Base-by-base conservation (phyloP, 148 eudicot genomes). In the Nyssa sinensis region DNA sequence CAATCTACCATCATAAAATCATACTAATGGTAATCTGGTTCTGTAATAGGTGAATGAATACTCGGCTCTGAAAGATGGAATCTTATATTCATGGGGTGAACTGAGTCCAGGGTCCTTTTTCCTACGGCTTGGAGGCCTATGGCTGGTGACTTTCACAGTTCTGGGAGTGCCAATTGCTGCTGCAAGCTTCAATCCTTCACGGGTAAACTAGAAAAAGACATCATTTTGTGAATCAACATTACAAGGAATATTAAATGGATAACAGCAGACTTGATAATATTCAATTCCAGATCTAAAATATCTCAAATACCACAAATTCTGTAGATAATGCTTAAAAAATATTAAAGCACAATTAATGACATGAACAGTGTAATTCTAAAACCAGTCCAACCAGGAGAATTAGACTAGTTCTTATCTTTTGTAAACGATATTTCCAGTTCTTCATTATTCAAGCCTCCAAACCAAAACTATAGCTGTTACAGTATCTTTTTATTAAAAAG, bases 171-270 rank as follows among this genome's bases (percentile, higher is more conserved):
- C 96, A 12, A 80, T 93, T 83, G 97, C 99, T 66, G 97, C 99
- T 74, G 97, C 99, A 81, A 95, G 99, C 83, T 95, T 95, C 80
- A 95, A 88, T 77, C 99, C 99, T 81, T 81, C 97, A 74, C 88
- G 77, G 91, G 98, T 90, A 84, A 77, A 69, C 65, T 17, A 23
- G 32, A 30, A 0, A 37, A 27, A 62, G 28, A 55, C 14, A 32
- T 69, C 73, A 25, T 44, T 8, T n/a, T 28, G 29, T 9, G 4
- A 27, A 41, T 67, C 44, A 13, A 47, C 6, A 67, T 66, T 9
- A 12, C 8, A 24, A 66, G 53, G 8, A 25, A 31, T 16, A 14
- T 19, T 1, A 44, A 41, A 5, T 0, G 5, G 17, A 13, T 0
- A 37, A 24, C 1, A 24, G 31, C 13, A 30, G 17, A 25, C 5